phyloP scores from a whole-genome alignment of 768 basidiomycete genomes.

The Pilatotrama ljubarskyi region DNA sequence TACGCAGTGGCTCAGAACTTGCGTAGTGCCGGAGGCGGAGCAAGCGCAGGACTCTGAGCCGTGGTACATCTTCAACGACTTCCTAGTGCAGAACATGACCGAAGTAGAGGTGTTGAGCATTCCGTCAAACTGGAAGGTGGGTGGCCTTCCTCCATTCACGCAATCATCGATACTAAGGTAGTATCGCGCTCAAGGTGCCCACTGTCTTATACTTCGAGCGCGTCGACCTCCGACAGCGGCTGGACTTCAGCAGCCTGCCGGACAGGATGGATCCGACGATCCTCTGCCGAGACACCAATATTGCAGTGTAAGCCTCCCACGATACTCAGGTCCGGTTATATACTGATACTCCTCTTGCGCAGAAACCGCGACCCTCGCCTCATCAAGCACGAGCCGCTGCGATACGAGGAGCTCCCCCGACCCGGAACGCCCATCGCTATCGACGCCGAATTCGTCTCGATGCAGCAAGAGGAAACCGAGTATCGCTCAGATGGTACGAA shows the following conservation, averaged over 20 bases:
- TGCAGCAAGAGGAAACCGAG: constrained; percentile 98
- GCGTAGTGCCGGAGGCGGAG: constrained; percentile 80
- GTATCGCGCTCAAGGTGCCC: constrained; percentile 55
- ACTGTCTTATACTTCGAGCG: constrained; percentile 91
- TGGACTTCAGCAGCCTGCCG: constrained; percentile 70
- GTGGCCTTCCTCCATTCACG: constrained; percentile 18
- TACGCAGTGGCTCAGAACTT: no score
- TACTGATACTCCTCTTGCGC: background rate
- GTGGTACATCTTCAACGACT: constrained; percentile 98
- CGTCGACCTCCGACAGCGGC: constrained; percentile 50
- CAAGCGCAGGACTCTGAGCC: constrained; percentile 38
- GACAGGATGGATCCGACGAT: constrained; percentile 71
- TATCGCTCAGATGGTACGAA: constrained; percentile 93
- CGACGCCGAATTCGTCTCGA: constrained; percentile 96
- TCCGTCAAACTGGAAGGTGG: constrained; percentile 88
- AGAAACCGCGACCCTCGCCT: constrained; percentile 75
- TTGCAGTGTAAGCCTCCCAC: constrained; percentile 62
- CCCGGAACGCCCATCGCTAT: constrained; percentile 91
- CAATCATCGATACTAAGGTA: background rate
- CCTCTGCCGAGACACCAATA: constrained; percentile 83
- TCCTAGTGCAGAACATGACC: constrained; percentile 79
- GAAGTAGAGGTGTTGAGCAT: constrained; percentile 89
- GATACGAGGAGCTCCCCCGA: constrained; percentile 73
- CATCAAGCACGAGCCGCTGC: constrained; percentile 79
- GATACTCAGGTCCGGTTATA: background rate